These are phyloP conservation scores for Penicillium subrubescens DNA, from an alignment of 495 filamentous ascomycete genomes.

Conservation along the genomic window DNA sequence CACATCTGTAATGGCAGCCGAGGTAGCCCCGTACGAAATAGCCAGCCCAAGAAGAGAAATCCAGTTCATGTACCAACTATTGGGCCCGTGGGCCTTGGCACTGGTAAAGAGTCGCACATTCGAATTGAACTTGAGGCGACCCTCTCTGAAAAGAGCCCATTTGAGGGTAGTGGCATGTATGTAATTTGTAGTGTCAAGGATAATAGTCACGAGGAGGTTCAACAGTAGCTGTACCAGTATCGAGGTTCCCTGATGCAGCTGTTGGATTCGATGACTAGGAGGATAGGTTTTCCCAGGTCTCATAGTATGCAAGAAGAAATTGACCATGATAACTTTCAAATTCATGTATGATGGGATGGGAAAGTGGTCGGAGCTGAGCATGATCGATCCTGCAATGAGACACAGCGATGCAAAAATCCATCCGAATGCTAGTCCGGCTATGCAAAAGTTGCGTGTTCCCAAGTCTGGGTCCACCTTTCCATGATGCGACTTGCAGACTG, in stretches of 20 bases:
- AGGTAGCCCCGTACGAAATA: background rate
- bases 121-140: constrained; percentile 7
- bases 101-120: constrained; percentile 7
- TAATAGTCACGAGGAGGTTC: constrained; percentile 4
- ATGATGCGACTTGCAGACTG: background rate
- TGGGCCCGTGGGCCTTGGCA: background rate
- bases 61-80: constrained; percentile 8
- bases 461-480: background rate
- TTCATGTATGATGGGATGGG: background rate
- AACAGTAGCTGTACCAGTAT: background rate
- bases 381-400: background rate
- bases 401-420: background rate
- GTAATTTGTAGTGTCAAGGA: constrained; percentile 8
- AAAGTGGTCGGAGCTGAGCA: background rate
- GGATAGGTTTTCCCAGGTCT: background rate
- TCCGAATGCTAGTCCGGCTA: background rate
- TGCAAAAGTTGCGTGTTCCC: background rate
- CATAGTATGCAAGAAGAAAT: background rate
- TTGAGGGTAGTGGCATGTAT: constrained; percentile 4
- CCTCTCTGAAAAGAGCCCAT: constrained; percentile 1
- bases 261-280: background rate
- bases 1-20: background rate
- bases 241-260: background rate
- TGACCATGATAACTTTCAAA: background rate
- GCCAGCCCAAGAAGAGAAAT: constrained; percentile 1